Percentiles rank a stretch among this genome's conserved stretches.
Conservation (phyloP, 768 basidiomycete genomes). For the Boletus rubroflammeus region DNA sequence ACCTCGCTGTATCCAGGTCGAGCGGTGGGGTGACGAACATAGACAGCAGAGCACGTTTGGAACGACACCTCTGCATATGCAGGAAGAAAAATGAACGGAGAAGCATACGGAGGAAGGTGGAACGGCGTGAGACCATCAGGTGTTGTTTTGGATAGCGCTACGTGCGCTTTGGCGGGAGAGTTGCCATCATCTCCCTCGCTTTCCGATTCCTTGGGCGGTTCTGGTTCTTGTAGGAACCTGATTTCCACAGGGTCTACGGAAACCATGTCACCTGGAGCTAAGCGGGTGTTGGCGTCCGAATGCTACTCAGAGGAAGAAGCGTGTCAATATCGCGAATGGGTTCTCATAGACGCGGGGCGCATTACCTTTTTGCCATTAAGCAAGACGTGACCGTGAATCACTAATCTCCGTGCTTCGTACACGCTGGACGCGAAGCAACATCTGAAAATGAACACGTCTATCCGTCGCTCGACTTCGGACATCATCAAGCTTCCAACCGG, state of each 20-base stretch:
- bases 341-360: constrained; percentile 20
- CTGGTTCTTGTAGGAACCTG: constrained; percentile 55
- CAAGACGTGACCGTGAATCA: constrained; percentile 82
- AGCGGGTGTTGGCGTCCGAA: constrained; percentile 76
- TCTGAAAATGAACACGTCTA: constrained; percentile 91
- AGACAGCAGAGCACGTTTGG: constrained; percentile 84
- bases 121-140: constrained; percentile 59
- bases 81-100: constrained; percentile 92
- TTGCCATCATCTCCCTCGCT: neutral
- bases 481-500: constrained; percentile 97
- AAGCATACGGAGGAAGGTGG: constrained; percentile 79
- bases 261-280: constrained; percentile 94
- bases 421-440: constrained; percentile 85
- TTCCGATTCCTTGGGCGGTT: constrained; percentile 13
- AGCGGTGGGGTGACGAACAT: constrained; percentile 94
- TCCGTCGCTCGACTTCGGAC: constrained; percentile 85
- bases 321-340: neutral
- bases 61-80: constrained; percentile 86
- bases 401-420: constrained; percentile 83
- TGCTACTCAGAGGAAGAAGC: constrained; percentile 46
- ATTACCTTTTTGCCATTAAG: constrained; percentile 86
- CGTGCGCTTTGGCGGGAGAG: neutral
- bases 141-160: neutral
- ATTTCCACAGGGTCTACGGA: constrained; percentile 82
- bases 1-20: constrained; percentile 95